Base-by-base conservation (phyloP, 2,329 filamentous ascomycete species). In the Penicillium brevicompactum region DNA sequence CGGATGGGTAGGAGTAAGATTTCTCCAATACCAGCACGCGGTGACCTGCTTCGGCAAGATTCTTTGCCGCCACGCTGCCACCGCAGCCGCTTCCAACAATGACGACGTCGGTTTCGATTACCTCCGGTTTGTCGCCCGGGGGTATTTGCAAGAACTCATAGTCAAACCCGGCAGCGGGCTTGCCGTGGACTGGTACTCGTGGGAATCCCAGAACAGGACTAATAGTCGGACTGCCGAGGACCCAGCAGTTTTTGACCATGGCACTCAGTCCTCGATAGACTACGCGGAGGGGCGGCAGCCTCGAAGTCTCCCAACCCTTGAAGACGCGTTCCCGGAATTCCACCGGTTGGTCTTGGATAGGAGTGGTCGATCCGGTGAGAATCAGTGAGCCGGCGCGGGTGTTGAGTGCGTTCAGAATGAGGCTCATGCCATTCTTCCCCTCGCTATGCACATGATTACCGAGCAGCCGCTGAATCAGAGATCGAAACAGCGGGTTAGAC, bases 81-180 rank as follows among this genome's bases (percentile, higher is more conserved):
- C 92, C 92, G 64, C 90, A 95, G 27, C 92, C 92, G 37, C 90
- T 94, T 2, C 92, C 92, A 18, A 97, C 82, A 55, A 97, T 86
- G 40, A 96, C 85, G 1, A 96, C 85, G 70, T 97, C 93, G 0
- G 89, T 88, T 51, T 91, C 85, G 38, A 95, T 76, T 3, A 81
- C 80, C 59, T 87, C 84, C 0, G 84, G 78, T 4, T 78, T 68
- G 7, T 77, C 68, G 1, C 79, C 77, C 0, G 83, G 77, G 1
- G 83, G 81, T 18, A 85, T 74, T 55, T 87, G 82, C 14, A 87
- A 67, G 59, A 87, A 87, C 9, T 78, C 72, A 64, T 82, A 86
- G 4, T 80, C 75, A 61, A 78, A 84, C 2, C 79, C 79, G 53
- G 81, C 78, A 4, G 74, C 76, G 0, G 77, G 78, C 21, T 76